Evolutionary conservation across 2,329 filamentous ascomycete genomes (phyloP).

Genomic region (Fusarium napiforme): DNA sequence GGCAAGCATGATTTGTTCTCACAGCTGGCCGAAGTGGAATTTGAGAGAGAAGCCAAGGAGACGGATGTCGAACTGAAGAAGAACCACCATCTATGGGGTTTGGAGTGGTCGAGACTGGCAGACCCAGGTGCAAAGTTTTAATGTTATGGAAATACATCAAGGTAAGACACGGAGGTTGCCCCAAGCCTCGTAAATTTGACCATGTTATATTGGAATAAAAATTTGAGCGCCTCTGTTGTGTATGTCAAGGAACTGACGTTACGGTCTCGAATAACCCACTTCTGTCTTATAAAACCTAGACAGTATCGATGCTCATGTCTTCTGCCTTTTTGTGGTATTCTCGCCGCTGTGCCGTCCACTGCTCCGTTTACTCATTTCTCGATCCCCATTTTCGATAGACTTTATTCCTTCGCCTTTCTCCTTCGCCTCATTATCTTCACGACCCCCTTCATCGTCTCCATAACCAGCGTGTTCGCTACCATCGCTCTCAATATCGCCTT

Average conservation of each 20-base stretch:
- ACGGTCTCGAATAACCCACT: not conserved
- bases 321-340: slow-evolving; percentile 45
- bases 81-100: slow-evolving; percentile 46
- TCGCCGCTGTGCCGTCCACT: slow-evolving; percentile 22
- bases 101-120: slow-evolving; percentile 50
- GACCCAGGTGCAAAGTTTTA: slow-evolving; percentile 40
- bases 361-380: slow-evolving; percentile 39
- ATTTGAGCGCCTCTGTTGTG: not conserved
- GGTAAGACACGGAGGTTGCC: not conserved
- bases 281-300: not conserved
- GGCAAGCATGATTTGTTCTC: slow-evolving; percentile 43
- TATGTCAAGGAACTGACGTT: not conserved
- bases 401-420: slow-evolving; percentile 25
- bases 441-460: slow-evolving; percentile 39
- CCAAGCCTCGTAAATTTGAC: not conserved
- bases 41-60: slow-evolving; percentile 38
- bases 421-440: slow-evolving; percentile 38
- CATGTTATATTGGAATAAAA: not conserved
- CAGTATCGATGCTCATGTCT: not conserved
- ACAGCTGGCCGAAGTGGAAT: slow-evolving; percentile 46
- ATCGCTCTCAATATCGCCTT: slow-evolving; percentile 50
- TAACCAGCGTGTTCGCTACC: slow-evolving; percentile 50
- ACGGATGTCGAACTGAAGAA: slow-evolving; percentile 20
- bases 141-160: not conserved
- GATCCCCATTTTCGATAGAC: slow-evolving; percentile 9